phyloP scores from a whole-genome alignment of 495 filamentous ascomycete species.

The Annulohypoxylon maeteangense region DNA sequence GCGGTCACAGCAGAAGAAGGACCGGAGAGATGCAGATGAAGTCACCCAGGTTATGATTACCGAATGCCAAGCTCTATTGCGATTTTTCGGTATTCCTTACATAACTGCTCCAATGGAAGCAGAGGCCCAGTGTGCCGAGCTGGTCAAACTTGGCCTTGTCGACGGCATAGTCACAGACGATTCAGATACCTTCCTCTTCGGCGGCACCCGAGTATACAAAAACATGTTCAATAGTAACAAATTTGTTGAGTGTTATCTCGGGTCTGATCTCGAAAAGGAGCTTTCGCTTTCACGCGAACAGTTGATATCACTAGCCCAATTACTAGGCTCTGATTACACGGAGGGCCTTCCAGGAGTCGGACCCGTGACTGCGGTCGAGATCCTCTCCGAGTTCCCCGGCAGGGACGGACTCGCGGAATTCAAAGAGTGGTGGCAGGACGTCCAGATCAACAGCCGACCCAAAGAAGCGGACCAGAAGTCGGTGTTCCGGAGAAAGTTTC shows the following conservation, averaged over 20 bases:
- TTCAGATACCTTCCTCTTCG: conserved; percentile 96
- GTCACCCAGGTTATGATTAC: conserved; percentile 93
- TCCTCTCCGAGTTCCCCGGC: conserved; percentile 85
- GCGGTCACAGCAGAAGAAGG: conserved; percentile 92
- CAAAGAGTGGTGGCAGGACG: conserved; percentile 83
- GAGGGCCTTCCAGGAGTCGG: conserved; percentile 90
- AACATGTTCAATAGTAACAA: conserved; percentile 99
- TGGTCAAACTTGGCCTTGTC: conserved; percentile 85
- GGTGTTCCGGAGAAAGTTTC: conserved; percentile 85
- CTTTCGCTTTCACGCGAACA: conserved; percentile 82
- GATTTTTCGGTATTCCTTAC: conserved; percentile 92
- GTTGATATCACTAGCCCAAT: conserved; percentile 86
- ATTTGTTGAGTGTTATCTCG: conserved; percentile 94
- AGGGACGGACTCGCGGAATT: conserved; percentile 70
- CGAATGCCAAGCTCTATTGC: conserved; percentile 91
- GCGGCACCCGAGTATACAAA: conserved; percentile 95
- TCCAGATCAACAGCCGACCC: conserved; percentile 67
- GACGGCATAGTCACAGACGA: conserved; percentile 99
- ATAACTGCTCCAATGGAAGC: conserved; percentile 99
- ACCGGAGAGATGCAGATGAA: conserved; percentile 94
- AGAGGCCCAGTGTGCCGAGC: conserved; percentile 95
- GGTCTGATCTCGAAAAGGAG: conserved; percentile 88
- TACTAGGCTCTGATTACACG: conserved; percentile 93
- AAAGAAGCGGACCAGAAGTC: conserved; percentile 64
- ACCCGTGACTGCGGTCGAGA: conserved; percentile 91